A percentile compares a stretch with the other conserved stretches of the same genome.
phyloP scores from a whole-genome alignment of 805 yeast genomes.

The Danielia reshetovae region DNA sequence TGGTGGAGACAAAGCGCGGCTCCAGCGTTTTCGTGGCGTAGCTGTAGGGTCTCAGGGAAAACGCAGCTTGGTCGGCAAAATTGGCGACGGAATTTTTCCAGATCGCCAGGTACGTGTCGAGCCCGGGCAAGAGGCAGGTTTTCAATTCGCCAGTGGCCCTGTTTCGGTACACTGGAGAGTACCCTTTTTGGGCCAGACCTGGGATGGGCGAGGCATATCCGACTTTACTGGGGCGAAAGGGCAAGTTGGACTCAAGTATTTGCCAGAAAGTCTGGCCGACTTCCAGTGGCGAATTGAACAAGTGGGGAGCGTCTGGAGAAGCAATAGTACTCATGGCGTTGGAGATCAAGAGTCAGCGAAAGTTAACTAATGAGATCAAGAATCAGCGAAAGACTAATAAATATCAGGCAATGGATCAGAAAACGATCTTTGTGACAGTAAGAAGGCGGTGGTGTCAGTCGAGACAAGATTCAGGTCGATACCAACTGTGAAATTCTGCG shows the following conservation, averaged over 20 bases:
- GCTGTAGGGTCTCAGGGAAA: conserved; percentile 41
- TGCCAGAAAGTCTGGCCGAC: conserved; percentile 9
- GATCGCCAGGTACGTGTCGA: conserved; percentile 43
- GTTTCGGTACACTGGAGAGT: conserved; percentile 50
- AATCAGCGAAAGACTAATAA: too few species aligned
- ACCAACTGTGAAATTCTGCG: too few species aligned
- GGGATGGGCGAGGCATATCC: conserved; percentile 28
- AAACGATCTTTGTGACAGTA: too few species aligned
- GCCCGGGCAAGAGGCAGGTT: conserved; percentile 37
- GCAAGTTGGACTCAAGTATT: conserved; percentile 13
- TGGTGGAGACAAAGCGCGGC: conserved; percentile 28
- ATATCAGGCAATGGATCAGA: background rate
- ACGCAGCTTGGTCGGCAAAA: conserved; percentile 36
- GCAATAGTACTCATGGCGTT: conserved; percentile 8
- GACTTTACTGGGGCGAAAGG: conserved; percentile 9
- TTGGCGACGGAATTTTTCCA: conserved; percentile 39
- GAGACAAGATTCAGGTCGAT: too few species aligned
- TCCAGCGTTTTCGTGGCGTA: conserved; percentile 24
- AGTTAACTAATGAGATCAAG: too few species aligned
- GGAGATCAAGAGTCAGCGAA: too few species aligned
- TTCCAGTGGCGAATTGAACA: conserved; percentile 12
- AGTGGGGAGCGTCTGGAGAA: conserved; percentile 14
- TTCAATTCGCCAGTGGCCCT: conserved; percentile 25
- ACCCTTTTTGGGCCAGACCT: conserved; percentile 39
- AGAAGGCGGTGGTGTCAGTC: too few species aligned